Conservation (phyloP, 257 asterid genomes). For the Nicotiana paniculata region DNA sequence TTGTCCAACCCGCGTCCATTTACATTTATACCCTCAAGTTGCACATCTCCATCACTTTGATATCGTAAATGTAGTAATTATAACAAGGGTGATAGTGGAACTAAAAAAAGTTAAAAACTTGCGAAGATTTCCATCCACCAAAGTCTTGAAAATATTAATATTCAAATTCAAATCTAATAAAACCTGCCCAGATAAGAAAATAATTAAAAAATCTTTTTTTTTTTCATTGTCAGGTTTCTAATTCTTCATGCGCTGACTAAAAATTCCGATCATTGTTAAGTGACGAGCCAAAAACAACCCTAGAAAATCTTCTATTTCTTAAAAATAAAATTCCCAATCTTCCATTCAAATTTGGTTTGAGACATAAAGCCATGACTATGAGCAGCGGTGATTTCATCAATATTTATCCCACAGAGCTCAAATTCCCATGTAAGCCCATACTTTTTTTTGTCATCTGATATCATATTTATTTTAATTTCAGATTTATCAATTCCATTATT, state of each 20-base stretch:
- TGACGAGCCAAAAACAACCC: neutral
- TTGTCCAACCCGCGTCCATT: neutral
- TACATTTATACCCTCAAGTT: neutral
- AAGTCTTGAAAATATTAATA: neutral
- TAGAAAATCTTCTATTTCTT: neutral
- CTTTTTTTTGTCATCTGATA: neutral
- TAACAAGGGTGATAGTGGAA: neutral
- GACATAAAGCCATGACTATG: constrained; percentile 28
- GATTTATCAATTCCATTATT: neutral
- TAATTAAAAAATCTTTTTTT: neutral
- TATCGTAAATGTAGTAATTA: neutral
- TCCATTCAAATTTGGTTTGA: neutral
- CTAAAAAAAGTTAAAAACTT: neutral
- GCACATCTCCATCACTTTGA: neutral
- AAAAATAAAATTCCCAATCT: neutral
- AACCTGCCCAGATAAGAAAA: neutral
- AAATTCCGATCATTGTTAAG: neutral
- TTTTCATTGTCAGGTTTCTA: neutral
- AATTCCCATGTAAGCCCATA: constrained; percentile 59
- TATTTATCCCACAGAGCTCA: constrained; percentile 70
- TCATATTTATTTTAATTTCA: neutral
- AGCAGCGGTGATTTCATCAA: constrained; percentile 55
- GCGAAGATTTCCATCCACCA: neutral
- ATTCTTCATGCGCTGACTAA: neutral
- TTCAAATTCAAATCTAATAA: neutral